Evolutionary conservation across 805 yeast genomes (phyloP).

Genomic region (Lipomyces oligophaga): DNA sequence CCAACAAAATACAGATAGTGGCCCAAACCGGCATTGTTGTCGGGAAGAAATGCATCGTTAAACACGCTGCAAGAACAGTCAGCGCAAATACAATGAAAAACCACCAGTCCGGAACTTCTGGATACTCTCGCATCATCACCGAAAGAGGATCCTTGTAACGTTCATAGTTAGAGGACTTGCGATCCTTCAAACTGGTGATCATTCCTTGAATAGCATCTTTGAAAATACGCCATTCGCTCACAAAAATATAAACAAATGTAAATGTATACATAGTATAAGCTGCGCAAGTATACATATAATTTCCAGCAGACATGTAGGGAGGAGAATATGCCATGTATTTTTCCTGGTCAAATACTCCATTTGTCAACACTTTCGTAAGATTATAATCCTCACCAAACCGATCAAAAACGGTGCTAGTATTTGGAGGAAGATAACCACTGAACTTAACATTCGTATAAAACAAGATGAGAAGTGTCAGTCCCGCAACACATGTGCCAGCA

Average conservation of each 20-base stretch:
- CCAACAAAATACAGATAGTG: constrained; percentile 51
- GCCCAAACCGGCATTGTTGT: constrained; percentile 63
- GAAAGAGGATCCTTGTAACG: constrained; percentile 39
- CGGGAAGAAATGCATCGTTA: constrained; percentile 41
- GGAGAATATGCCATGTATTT: constrained; percentile 60
- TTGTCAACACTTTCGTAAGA: constrained; percentile 45
- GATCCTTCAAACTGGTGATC: constrained; percentile 4
- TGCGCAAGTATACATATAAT: constrained; percentile 51
- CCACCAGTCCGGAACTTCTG: constrained; percentile 67
- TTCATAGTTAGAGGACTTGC: constrained; percentile 6
- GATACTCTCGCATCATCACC: constrained; percentile 52
- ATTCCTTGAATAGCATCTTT: constrained; percentile 12
- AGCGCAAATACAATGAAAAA: constrained; percentile 47
- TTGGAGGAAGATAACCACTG: constrained; percentile 42
- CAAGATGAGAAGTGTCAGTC: constrained; percentile 51
- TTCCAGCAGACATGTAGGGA: constrained; percentile 50
- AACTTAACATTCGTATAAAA: constrained; percentile 50
- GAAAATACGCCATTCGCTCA: constrained; percentile 38
- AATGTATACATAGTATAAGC: constrained; percentile 51
- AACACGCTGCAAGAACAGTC: constrained; percentile 35
- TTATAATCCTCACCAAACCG: constrained; percentile 40
- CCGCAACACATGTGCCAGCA: constrained; percentile 46
- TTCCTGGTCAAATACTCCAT: constrained; percentile 43
- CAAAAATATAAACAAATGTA: constrained; percentile 47
- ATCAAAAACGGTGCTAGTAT: constrained; percentile 45